phyloP scores from a whole-genome alignment of 164 flowering plant genomes.

The Berberis vulgaris region DNA sequence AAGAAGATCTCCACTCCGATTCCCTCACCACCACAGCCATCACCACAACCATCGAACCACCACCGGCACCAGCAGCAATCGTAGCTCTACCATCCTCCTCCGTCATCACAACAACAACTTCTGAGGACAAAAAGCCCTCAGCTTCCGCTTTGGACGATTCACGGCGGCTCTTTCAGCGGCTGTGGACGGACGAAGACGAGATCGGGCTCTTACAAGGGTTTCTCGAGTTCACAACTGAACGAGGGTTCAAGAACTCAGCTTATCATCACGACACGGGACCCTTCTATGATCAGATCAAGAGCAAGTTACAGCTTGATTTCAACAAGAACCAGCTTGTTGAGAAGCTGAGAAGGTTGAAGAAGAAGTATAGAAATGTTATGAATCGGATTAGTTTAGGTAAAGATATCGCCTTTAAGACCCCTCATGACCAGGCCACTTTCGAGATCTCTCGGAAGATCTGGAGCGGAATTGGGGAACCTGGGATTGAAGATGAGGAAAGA shows the following conservation, averaged over 20 bases:
- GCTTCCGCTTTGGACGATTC: conserved; percentile 35
- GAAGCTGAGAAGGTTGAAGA: conserved; percentile 85
- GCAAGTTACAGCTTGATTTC: conserved; percentile 73
- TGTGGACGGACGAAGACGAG: conserved; percentile 98
- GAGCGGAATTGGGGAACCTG: conserved; percentile 23
- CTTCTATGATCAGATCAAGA: conserved; percentile 90
- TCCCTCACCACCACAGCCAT: not conserved
- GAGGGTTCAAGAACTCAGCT: conserved; percentile 26
- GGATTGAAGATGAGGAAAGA: conserved; percentile 46
- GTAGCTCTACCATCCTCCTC: not conserved
- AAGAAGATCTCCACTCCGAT: not conserved
- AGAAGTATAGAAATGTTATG: conserved; percentile 76
- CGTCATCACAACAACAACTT: not conserved
- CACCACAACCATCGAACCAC: not conserved
- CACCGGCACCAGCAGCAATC: not conserved
- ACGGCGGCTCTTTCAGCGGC: conserved; percentile 65
- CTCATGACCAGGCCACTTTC: conserved; percentile 92
- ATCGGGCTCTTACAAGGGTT: conserved; percentile 89
- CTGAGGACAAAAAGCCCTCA: conserved; percentile 18
- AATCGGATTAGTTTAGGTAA: conserved; percentile 57
- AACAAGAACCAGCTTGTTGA: conserved; percentile 94
- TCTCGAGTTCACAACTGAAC: conserved; percentile 48
- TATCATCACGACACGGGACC: conserved; percentile 70
- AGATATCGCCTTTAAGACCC: conserved; percentile 63
- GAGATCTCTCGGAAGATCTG: conserved; percentile 90